Evolutionary conservation across 148 eudicot species (phyloP).

Genomic region (Chenopodium album): DNA sequence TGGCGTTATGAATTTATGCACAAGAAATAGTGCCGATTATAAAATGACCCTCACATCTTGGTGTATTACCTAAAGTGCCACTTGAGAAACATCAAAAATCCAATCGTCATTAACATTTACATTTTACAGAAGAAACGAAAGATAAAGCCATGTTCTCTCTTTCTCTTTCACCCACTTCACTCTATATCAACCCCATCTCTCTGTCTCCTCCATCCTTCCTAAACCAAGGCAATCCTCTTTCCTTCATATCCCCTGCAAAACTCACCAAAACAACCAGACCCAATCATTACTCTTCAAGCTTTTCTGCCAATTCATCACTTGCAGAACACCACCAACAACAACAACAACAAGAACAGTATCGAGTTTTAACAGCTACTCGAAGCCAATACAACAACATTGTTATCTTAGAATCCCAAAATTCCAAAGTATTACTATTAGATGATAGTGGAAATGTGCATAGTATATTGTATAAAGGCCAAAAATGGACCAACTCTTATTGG

Average conservation of each 20-base stretch:
- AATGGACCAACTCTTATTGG: constrained; percentile 90
- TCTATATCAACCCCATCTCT: neutral
- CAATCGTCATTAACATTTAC: no score
- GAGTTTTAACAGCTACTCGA: constrained; percentile 44
- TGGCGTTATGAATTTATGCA: no score
- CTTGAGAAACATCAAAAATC: no score
- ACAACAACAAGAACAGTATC: constrained; percentile 38
- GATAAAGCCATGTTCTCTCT: neutral
- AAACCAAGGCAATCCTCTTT: neutral
- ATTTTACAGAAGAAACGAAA: neutral
- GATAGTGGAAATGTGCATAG: constrained; percentile 82
- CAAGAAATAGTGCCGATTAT: no score
- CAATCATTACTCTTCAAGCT: neutral
- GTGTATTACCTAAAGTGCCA: no score
- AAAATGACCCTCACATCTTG: no score
- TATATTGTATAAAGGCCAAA: constrained; percentile 43
- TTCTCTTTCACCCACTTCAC: neutral
- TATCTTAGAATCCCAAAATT: constrained; percentile 53
- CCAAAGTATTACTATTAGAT: constrained; percentile 66
- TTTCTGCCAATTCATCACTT: constrained; percentile 10
- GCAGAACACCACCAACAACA: constrained; percentile 8
- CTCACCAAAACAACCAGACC: neutral
- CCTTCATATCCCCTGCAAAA: constrained; percentile 3
- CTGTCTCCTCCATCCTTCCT: neutral
- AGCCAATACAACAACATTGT: constrained; percentile 61